These are phyloP conservation scores for Pseudogymnoascus sp. DNA, from an alignment of 2,329 filamentous ascomycete species.

Conservation along the genomic window DNA sequence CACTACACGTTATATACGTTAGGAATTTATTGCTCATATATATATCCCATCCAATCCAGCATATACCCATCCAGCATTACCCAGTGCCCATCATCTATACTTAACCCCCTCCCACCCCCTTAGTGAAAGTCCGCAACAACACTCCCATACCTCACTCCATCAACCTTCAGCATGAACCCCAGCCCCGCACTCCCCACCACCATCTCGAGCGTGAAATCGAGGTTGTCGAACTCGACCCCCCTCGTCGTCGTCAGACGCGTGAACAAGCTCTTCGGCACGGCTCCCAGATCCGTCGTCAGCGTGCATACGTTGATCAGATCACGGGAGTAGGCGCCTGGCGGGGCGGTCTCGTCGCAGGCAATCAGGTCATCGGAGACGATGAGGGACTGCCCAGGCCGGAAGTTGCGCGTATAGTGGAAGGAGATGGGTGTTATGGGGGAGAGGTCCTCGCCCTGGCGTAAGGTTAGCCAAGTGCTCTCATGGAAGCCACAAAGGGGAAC, in stretches of 20 bases:
- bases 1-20: neutral
- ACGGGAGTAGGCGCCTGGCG: constrained; percentile 49
- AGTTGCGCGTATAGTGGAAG: constrained; percentile 81
- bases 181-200: constrained; percentile 68
- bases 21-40: neutral
- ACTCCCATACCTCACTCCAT: constrained; percentile 66
- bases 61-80: neutral
- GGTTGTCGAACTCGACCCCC: constrained; percentile 71
- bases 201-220: constrained; percentile 79
- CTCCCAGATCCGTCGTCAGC: constrained; percentile 68
- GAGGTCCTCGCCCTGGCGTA: constrained; percentile 57
- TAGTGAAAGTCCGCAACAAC: constrained; percentile 72
- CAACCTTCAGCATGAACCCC: constrained; percentile 70
- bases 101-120: constrained; percentile 14
- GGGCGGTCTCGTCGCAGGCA: constrained; percentile 61
- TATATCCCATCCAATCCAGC: constrained; percentile 2
- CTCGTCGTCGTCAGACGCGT: constrained; percentile 68
- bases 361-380: constrained; percentile 74
- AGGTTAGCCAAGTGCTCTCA: constrained; percentile 10
- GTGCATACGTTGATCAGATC: constrained; percentile 68
- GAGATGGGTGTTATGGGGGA: constrained; percentile 66
- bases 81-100: neutral
- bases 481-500: neutral
- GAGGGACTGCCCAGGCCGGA: constrained; percentile 65
- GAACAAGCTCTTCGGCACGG: constrained; percentile 65